Base-by-base conservation (phyloP, 2,329 filamentous ascomycete genomes). In the Hymenoscyphus infarciens region DNA sequence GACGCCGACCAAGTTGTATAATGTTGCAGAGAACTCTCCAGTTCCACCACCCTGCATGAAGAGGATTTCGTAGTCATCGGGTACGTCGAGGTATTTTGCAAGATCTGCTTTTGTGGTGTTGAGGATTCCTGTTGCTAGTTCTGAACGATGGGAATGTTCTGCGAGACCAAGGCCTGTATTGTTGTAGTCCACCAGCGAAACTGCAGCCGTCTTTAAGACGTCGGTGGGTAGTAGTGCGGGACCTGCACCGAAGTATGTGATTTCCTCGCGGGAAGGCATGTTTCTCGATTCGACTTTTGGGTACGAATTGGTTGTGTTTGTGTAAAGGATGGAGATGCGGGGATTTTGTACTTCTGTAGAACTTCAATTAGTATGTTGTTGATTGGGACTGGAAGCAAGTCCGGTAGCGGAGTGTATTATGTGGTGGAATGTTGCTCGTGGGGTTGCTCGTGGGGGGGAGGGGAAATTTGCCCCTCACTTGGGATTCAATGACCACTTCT, bases 1-100 rank as follows among this genome's bases (percentile, higher is more conserved):
- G 64, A 89, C 83, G 29, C 87, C 84, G 55, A 95, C 88, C 60
- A 97, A 78, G 78, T 97, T 96, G 78, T 95, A 94, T 3, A 91
- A 84, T 5, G 87, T 87, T 35, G 92, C 90, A 60, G 89, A 87
- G 80, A 97, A 97, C 78, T 93, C 86, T 64, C 92, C 92, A 57
- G 83, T 91, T 65, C 93, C 94, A 63, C 94, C 93, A 64, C 85
- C 91, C 75, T 95, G 90, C 82, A 96, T 89, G 77, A 96, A 94
- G 22, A 97, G 78, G 61, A 97, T 83, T 64, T 97, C 92, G 77
- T 97, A 97, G 75, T 90, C 87, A 68, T 89, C 85, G 2, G 92
- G 92, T 61, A 98, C 88, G 70, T 94, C 89, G 62, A 97, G 87
- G 69, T 91, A 89, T 25, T 79, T 80, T 39, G 83, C 82, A 11